Percentiles rank a stretch among this genome's conserved stretches.
Conservation (phyloP, 2,329 filamentous ascomycete genomes). For the Hypomyces perniciosus region DNA sequence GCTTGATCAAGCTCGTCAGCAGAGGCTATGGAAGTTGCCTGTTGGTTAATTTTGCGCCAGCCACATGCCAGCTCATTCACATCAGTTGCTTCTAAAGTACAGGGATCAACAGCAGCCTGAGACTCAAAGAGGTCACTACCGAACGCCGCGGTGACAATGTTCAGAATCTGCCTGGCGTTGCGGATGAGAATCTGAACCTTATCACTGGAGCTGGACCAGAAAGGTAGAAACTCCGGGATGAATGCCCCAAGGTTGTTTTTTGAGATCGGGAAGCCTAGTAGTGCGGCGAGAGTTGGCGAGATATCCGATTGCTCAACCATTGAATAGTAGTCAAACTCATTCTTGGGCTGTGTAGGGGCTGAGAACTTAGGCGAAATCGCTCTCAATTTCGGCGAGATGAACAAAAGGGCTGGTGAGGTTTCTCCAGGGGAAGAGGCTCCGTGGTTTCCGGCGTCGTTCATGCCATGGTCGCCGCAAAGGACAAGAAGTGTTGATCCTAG, state of each 20-base stretch:
- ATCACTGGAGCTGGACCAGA: slow-evolving; percentile 58
- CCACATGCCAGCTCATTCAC: slow-evolving; percentile 61
- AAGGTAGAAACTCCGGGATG: slow-evolving; percentile 68
- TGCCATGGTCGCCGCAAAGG: slow-evolving; percentile 92
- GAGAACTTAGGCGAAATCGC: slow-evolving; percentile 38
- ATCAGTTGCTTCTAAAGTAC: slow-evolving; percentile 29
- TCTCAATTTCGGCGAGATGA: slow-evolving; percentile 78
- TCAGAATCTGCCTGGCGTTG: slow-evolving; percentile 76
- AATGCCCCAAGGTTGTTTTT: slow-evolving; percentile 87
- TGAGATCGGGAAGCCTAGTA: slow-evolving; percentile 82
- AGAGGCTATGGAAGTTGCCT: slow-evolving; percentile 19
- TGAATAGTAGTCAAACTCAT: slow-evolving; percentile 78
- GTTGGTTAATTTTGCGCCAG: slow-evolving; percentile 45
- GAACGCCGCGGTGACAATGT: slow-evolving; percentile 70
- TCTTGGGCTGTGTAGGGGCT: slow-evolving; percentile 52
- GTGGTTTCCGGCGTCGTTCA: slow-evolving; percentile 98
- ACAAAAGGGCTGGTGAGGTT: slow-evolving; percentile 86
- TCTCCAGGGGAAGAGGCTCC: slow-evolving; percentile 90
- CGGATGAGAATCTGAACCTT: slow-evolving; percentile 63
- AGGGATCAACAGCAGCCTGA: slow-evolving; percentile 29
- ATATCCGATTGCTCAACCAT: slow-evolving; percentile 92
- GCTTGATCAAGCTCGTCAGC: slow-evolving; percentile 26
- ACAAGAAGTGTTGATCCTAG: slow-evolving; percentile 76
- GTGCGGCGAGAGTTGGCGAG: slow-evolving; percentile 77
- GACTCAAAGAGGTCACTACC: slow-evolving; percentile 39